These are phyloP conservation scores for Xylariaceae sp. DNA, from an alignment of 2,329 filamentous ascomycete species.

Conservation along the genomic window DNA sequence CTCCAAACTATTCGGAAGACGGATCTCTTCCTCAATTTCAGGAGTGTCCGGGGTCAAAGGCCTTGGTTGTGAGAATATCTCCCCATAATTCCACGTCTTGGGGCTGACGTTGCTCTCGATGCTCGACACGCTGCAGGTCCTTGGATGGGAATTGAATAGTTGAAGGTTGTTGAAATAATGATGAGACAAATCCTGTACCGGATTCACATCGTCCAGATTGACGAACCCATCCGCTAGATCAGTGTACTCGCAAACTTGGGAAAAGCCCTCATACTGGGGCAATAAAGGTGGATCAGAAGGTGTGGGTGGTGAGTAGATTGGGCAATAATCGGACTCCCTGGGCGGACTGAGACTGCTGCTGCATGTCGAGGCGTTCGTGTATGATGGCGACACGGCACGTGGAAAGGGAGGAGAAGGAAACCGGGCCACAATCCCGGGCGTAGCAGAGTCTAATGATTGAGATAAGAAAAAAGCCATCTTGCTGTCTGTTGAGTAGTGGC, in stretches of 20 bases:
- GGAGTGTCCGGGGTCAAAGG: slow-evolving; percentile 27
- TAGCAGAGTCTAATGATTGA: slow-evolving; percentile 14
- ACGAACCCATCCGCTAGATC: slow-evolving; percentile 31
- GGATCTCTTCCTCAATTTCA: slow-evolving; percentile 27
- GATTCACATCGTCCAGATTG: slow-evolving; percentile 34
- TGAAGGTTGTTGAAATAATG: slow-evolving; percentile 26
- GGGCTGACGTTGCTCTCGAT: slow-evolving; percentile 25
- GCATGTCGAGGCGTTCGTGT: slow-evolving; percentile 34
- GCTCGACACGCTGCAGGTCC: slow-evolving; percentile 33
- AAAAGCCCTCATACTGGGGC: slow-evolving; percentile 31
- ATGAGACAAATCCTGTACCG: slow-evolving; percentile 28
- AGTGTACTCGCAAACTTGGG: slow-evolving; percentile 29
- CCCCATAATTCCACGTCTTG: slow-evolving; percentile 18
- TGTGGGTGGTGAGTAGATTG: slow-evolving; percentile 34
- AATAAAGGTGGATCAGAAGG: slow-evolving; percentile 33
- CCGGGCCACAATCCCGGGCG: slow-evolving; percentile 17
- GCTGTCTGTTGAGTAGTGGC: slow-evolving; percentile 29
- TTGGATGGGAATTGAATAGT: slow-evolving; percentile 24
- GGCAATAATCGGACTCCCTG: slow-evolving; percentile 36
- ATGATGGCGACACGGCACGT: slow-evolving; percentile 36
- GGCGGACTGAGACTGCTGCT: slow-evolving; percentile 36
- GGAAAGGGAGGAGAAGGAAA: slow-evolving; percentile 22
- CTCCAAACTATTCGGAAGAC: slow-evolving; percentile 15
- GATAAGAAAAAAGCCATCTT: slow-evolving; percentile 27
- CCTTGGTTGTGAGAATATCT: slow-evolving; percentile 16